Base-by-base conservation (phyloP, 2,329 filamentous ascomycete genomes). In the Fusarium nelsonii region DNA sequence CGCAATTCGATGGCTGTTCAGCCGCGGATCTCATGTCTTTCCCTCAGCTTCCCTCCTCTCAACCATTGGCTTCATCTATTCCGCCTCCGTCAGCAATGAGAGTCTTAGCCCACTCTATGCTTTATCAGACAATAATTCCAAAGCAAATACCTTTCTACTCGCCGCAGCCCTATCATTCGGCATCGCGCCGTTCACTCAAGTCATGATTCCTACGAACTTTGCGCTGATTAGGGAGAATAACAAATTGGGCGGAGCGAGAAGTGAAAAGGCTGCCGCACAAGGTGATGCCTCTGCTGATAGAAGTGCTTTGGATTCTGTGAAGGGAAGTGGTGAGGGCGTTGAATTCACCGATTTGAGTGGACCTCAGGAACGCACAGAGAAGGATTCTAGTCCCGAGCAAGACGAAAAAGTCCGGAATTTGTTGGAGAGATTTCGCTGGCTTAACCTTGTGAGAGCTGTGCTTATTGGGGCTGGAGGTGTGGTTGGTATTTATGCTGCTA, bases 161-260 rank as follows among this genome's bases (percentile, higher is more conserved):
- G 60, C 60, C 9, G 60, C 50, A 6, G 58, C 36, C 2, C 5
- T 63, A 0, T n/a, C 58, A 2, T 44, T 63, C 5, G 43, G 58
- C 8, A 63, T 63, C 5, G 58, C 50, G 0, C 60, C 60, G 0
- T 63, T 63, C 11, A 63, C 60, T 8, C 37, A 46, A 23, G 6
- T 63, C 0, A 57, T 63, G 60, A 39, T 63, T 3, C 58, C 59
- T 2, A 64, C 59, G 0, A 64, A 64, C 3, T 64, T 64, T 23
- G 16, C 61, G 0, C 30, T 64, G 1, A 58, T 64, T 1, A 16
- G 44, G 4, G 18, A 46, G 2, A 64, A 64, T 0, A 64, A 50
- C 0, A 40, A 8, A 4, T 5, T 64, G 0, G 61, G 59, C 1
- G 59, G 44, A 1, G 7, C 34, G 0, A 51, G 52, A 1, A 64